Base-by-base conservation (phyloP, 306 rosid species). In the Quercus glauca region DNA sequence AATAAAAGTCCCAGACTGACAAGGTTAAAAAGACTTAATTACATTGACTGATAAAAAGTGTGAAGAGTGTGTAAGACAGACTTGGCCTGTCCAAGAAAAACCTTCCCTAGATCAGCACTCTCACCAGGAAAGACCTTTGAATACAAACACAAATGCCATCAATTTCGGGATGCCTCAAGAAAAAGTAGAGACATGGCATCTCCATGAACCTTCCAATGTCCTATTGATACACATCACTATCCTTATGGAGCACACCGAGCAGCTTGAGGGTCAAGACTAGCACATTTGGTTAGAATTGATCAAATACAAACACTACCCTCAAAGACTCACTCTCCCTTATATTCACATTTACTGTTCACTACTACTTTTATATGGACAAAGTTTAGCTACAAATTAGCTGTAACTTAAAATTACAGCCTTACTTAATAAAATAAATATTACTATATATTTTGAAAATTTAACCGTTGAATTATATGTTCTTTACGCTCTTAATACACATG, bases 401-500 rank as follows among this genome's bases (percentile, higher is more conserved):
- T 33, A 33, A 33, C 7, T 33, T 5, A 33, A 33, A 0, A 0
- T 0, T 6, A 35, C 9, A 35, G 6, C 0, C 9, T 0, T 6
- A 35, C 41, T 35, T 35, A 6, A 35, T 35, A 6, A 35, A 35
- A 35, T 35, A 35, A 35, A 6, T 35, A 35, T 35, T 35, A 6
- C 0, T 35, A 35, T 1, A 1, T 6, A 35, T 35, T 35, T 35
- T 35, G 9, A 35, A 35, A 35, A 35, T 35, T 2, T 6, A 35
- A 35, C 41, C 0, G 2, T 35, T 35, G 8, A 35, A 35, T 35
- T 35, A 1, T 0, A 35, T 35, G 9, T 6, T 35, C 2, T 35
- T 35, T 35, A 6, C 0, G 0, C 8, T 6, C 9, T 35, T 35
- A 35, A 6, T 35, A 35, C 9, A 35, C 9, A 35, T 35, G 41